Evolutionary conservation across 1,284 basidiomycete species (phyloP).

Genomic region (Malassezia obtusa): DNA sequence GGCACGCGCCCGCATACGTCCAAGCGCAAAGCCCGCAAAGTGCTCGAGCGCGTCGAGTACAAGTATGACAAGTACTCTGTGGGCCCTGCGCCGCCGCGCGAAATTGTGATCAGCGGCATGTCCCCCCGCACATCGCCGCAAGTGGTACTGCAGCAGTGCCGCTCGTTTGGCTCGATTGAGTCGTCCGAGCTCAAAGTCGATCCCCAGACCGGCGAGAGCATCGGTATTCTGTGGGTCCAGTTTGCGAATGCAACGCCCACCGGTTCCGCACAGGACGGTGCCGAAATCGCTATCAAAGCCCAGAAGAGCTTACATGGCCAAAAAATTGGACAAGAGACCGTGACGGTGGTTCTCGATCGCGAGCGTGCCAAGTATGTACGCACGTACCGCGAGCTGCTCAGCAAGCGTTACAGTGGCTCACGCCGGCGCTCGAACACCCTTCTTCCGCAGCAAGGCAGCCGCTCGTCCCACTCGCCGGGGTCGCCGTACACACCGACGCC

Average conservation of each 20-base stretch:
- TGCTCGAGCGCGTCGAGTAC: slow-evolving; percentile 15
- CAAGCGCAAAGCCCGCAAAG: not conserved
- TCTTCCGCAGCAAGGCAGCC: not conserved
- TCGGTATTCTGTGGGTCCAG: slow-evolving; percentile 72
- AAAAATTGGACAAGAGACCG: slow-evolving; percentile 11
- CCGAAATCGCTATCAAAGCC: slow-evolving; percentile 22
- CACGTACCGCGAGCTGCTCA: slow-evolving; percentile 54
- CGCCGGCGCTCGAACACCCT: not conserved
- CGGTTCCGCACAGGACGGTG: slow-evolving; percentile 20
- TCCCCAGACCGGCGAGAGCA: slow-evolving; percentile 64
- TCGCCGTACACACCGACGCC: not conserved
- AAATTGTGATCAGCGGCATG: slow-evolving; percentile 65
- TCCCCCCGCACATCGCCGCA: slow-evolving; percentile 62
- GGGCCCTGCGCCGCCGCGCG: slow-evolving; percentile 56
- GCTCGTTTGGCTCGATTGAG: slow-evolving; percentile 59
- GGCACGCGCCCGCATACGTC: not conserved
- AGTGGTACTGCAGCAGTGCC: slow-evolving; percentile 62
- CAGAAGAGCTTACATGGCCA: slow-evolving; percentile 17
- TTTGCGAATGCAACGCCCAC: slow-evolving; percentile 51
- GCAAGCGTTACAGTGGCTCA: slow-evolving; percentile 44
- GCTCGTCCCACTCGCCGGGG: not conserved
- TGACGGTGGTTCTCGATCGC: slow-evolving; percentile 45
- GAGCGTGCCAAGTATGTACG: slow-evolving; percentile 48
- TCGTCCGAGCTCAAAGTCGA: slow-evolving; percentile 73
- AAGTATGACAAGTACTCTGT: slow-evolving; percentile 69